Evolutionary conservation across 2,329 filamentous ascomycete species (phyloP), one percentile per base, ranked within the genome.

Genomic region (Acrodontium crateriforme): DNA sequence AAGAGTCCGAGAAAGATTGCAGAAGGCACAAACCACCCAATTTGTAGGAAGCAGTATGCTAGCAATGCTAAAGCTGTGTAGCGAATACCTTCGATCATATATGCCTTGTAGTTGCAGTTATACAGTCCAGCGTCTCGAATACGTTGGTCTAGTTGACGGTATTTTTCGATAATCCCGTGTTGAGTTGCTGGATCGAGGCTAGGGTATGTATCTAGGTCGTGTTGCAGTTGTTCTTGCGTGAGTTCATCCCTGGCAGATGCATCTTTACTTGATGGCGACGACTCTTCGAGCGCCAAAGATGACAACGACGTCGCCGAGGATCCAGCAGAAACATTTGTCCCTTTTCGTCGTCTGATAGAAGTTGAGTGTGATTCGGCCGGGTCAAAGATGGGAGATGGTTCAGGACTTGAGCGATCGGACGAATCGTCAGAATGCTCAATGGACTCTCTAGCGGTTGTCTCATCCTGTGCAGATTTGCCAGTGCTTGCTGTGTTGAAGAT

Each of bases 141-240:
- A 14, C 71, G 70, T 40, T 78, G 57, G 44, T 85, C 65, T 15
- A 95, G 62, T 7, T 69, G 60, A n/a, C 83, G 76, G 51, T 95
- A 98, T 50, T 85, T 92, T 24, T 61, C 57, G 20, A 82, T 68
- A 34, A 98, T 83, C 26, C 63, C 62, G 31, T 73, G 71, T 50
- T 98, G 89, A 1, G 74, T 87, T 5, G 59, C 59, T 3, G 61
- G 50, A 46, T 94, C 82, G 10, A 89, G 59, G 1, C 78, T 62
- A 0, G 89, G 89, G 42, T 94, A 98, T 50, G 74, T 82, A 13
- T 74, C 68, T 17, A 76, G 62, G 49, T 93, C 85, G 3, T 85
- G 63, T 30, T 71, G 65, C 34, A 91, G 75, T 46, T 83, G 74
- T 48, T 83, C 65, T 38, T 69, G 70, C 9, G 84, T 91, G 40